Percentiles rank a stretch among this genome's conserved stretches.
Evolutionary conservation across 2,329 filamentous ascomycete genomes (phyloP).

Genomic region (Colletotrichum viniferum): DNA sequence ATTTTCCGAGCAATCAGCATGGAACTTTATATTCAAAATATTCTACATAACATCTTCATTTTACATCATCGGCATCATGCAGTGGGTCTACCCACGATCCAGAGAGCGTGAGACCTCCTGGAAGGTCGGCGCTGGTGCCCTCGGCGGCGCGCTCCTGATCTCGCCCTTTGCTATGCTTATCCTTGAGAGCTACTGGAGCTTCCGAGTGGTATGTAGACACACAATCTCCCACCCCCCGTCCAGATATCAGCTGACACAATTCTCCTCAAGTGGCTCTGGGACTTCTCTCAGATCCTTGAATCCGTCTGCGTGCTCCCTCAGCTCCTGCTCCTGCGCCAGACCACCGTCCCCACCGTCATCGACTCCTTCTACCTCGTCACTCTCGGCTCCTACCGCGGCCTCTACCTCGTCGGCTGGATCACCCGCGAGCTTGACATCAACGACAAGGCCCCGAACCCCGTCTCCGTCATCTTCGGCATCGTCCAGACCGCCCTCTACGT

Average conservation of each 20-base stretch:
- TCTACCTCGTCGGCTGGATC: conserved; percentile 95
- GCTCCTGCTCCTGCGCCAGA: conserved; percentile 88
- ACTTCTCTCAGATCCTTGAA: conserved; percentile 91
- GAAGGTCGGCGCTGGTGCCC: conserved; percentile 79
- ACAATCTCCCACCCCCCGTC: background rate
- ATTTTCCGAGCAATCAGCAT: conserved; percentile 61
- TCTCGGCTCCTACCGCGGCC: conserved; percentile 83
- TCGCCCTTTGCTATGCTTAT: conserved; percentile 77
- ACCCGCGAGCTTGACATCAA: conserved; percentile 65
- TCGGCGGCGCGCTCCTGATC: conserved; percentile 67
- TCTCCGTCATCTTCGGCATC: conserved; percentile 84
- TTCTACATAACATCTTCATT: conserved; percentile 85
- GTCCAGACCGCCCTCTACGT: conserved; percentile 89
- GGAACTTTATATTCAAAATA: conserved; percentile 85
- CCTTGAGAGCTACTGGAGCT: conserved; percentile 58
- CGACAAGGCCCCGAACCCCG: conserved; percentile 66
- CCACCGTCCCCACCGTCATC: conserved; percentile 94
- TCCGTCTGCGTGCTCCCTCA: conserved; percentile 90
- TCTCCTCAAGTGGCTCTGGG: conserved; percentile 73
- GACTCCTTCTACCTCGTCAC: conserved; percentile 94
- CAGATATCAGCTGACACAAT: background rate
- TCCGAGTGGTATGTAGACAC: conserved; percentile 51
- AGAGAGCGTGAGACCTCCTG: conserved; percentile 90
- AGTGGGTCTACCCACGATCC: conserved; percentile 84
- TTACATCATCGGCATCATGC: conserved; percentile 89